phyloP scores from a whole-genome alignment of 2,329 filamentous ascomycete species.

The Penicillium frequentans region DNA sequence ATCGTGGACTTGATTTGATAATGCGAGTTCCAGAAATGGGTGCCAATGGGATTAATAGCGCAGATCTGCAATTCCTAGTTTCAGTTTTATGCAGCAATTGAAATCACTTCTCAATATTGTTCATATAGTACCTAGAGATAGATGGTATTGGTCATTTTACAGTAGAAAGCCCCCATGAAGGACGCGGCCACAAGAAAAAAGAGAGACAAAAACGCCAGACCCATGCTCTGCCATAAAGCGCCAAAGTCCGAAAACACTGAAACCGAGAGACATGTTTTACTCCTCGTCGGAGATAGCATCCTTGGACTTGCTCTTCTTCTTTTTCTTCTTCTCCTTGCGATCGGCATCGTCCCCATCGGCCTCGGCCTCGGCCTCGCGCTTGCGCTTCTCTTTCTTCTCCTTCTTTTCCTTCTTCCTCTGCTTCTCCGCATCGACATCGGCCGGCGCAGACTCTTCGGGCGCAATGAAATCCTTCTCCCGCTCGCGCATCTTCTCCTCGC shows the following conservation, averaged over 20 bases:
- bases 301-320: constrained; percentile 43
- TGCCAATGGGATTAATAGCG: not conserved
- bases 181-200: constrained; percentile 13
- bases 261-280: constrained; percentile 18
- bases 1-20: not conserved
- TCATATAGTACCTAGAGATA: not conserved
- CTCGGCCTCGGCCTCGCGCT: constrained; percentile 37
- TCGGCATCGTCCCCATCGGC: constrained; percentile 37
- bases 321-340: constrained; percentile 64
- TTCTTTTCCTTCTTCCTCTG: constrained; percentile 51
- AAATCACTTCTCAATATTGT: not conserved
- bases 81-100: not conserved
- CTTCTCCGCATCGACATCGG: constrained; percentile 57
- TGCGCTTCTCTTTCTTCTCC: constrained; percentile 47
- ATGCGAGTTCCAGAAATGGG: not conserved
- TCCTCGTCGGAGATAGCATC: constrained; percentile 27
- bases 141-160: constrained; percentile 14
- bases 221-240: constrained; percentile 41
- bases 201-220: constrained; percentile 32
- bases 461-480: constrained; percentile 83
- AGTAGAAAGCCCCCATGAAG: constrained; percentile 12
- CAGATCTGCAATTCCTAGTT: not conserved
- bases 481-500: constrained; percentile 83
- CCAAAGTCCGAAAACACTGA: constrained; percentile 25
- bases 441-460: constrained; percentile 69